phyloP scores from a whole-genome alignment of 2,329 filamentous ascomycete genomes.

The Phialemoniopsis sp. region DNA sequence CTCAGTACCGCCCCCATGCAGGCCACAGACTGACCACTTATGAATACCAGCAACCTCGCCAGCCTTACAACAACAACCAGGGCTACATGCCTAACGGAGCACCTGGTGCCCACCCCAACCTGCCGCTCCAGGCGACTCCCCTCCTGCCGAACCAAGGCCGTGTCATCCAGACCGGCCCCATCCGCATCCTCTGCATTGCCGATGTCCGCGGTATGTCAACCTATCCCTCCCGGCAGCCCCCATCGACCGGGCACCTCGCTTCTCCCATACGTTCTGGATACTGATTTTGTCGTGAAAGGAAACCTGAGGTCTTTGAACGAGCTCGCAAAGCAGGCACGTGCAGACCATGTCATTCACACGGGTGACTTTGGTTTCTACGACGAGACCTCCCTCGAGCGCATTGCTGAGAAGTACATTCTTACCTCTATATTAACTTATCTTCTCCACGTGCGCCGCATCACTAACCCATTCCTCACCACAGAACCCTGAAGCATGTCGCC shows the following conservation, averaged over 20 bases:
- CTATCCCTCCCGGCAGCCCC: background rate
- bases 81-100: constrained; percentile 63
- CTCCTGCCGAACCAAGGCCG: constrained; percentile 66
- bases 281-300: constrained; percentile 49
- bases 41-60: constrained; percentile 24
- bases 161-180: constrained; percentile 60
- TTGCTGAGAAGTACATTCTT: constrained; percentile 85
- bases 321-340: constrained; percentile 87
- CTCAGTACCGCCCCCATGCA: too few species aligned
- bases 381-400: constrained; percentile 88
- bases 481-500: constrained; percentile 95
- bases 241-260: too few species aligned
- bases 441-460: constrained; percentile 5
- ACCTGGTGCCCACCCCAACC: constrained; percentile 36
- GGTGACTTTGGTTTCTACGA: constrained; percentile 99
- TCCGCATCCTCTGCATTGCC: constrained; percentile 66
- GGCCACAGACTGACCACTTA: too few species aligned
- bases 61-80: constrained; percentile 41
- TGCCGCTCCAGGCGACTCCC: constrained; percentile 57
- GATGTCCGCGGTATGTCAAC: constrained; percentile 61
- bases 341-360: constrained; percentile 97
- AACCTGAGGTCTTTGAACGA: constrained; percentile 95
- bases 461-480: constrained; percentile 27
- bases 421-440: constrained; percentile 1
- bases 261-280: constrained; percentile 1